Conservation (phyloP, 805 yeast species). For the Candida easanensis region DNA sequence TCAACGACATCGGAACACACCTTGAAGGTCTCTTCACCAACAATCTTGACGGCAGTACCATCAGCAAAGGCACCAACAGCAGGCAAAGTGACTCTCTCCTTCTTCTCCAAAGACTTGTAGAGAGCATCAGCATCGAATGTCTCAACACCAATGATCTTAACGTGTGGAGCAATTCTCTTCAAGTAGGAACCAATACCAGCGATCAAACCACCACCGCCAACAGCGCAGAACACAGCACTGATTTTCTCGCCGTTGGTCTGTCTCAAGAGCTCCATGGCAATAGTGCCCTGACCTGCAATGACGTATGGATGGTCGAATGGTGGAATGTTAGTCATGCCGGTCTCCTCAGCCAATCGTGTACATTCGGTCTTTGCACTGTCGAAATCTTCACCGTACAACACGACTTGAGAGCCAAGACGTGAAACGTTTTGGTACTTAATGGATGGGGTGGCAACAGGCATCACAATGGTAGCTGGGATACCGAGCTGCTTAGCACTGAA, state of each 20-base stretch:
- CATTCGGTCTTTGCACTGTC: constrained; percentile 96
- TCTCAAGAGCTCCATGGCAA: constrained; percentile 88
- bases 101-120: constrained; percentile 59
- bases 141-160: constrained; percentile 93
- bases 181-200: constrained; percentile 89
- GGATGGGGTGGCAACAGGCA: constrained; percentile 97
- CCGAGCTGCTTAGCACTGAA: constrained; percentile 80
- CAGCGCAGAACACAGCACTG: constrained; percentile 85
- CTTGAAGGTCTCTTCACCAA: constrained; percentile 91
- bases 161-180: constrained; percentile 96
- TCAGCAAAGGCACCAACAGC: constrained; percentile 97
- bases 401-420: constrained; percentile 91
- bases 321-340: constrained; percentile 87
- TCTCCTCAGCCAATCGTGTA: constrained; percentile 59
- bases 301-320: constrained; percentile 98
- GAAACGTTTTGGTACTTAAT: constrained; percentile 91
- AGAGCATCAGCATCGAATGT: constrained; percentile 95
- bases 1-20: constrained; percentile 78
- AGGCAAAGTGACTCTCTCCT: constrained; percentile 53
- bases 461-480: constrained; percentile 93
- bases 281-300: constrained; percentile 98
- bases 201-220: constrained; percentile 96
- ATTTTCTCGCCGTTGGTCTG: constrained; percentile 77
- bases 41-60: constrained; percentile 91
- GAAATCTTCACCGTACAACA: constrained; percentile 88